Percentiles rank a stretch among this genome's conserved stretches.
phyloP scores from a whole-genome alignment of 1,284 basidiomycete species.

The Rhodotorula sp. region DNA sequence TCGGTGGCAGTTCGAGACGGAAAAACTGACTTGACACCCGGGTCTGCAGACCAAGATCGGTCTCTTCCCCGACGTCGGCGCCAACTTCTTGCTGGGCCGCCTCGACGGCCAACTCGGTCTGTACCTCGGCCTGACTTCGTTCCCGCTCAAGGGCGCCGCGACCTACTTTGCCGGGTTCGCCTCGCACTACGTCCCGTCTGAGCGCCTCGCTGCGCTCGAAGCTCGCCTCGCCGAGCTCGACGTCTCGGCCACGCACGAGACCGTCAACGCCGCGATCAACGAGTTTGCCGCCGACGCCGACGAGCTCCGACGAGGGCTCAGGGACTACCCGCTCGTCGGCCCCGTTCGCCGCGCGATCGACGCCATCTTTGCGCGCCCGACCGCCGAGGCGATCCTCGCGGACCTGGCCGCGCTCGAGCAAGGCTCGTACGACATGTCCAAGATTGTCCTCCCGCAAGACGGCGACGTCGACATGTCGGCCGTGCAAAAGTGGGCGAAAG shows the following conservation, averaged over 20 bases:
- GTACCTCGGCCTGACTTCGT: slow-evolving; percentile 88
- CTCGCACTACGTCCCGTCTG: slow-evolving; percentile 81
- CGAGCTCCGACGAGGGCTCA: slow-evolving; percentile 61
- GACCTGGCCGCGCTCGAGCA: slow-evolving; percentile 57
- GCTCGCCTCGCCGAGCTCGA: slow-evolving; percentile 50
- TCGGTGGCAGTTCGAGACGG: neutral
- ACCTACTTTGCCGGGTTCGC: slow-evolving; percentile 83
- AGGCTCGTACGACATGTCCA: slow-evolving; percentile 27
- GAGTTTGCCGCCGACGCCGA: slow-evolving; percentile 63
- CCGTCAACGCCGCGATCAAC: slow-evolving; percentile 52
- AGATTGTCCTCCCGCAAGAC: slow-evolving; percentile 17
- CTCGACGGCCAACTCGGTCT: slow-evolving; percentile 90
- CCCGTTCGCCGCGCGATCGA: slow-evolving; percentile 72
- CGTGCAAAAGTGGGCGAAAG: slow-evolving; percentile 66
- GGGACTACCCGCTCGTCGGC: slow-evolving; percentile 57
- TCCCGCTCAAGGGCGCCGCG: slow-evolving; percentile 68
- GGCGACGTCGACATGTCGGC: slow-evolving; percentile 52
- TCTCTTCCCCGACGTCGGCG: slow-evolving; percentile 84
- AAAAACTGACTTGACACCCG: neutral
- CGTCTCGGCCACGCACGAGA: slow-evolving; percentile 58
- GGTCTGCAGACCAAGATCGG: slow-evolving; percentile 44
- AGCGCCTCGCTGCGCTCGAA: slow-evolving; percentile 66
- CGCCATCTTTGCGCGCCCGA: slow-evolving; percentile 66
- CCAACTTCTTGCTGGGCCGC: slow-evolving; percentile 81
- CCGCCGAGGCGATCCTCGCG: slow-evolving; percentile 68